A percentile compares a stretch with the other conserved stretches of the same genome.
Evolutionary conservation across 2,329 filamentous ascomycete genomes (phyloP).

Genomic region (Alternaria alternata): DNA sequence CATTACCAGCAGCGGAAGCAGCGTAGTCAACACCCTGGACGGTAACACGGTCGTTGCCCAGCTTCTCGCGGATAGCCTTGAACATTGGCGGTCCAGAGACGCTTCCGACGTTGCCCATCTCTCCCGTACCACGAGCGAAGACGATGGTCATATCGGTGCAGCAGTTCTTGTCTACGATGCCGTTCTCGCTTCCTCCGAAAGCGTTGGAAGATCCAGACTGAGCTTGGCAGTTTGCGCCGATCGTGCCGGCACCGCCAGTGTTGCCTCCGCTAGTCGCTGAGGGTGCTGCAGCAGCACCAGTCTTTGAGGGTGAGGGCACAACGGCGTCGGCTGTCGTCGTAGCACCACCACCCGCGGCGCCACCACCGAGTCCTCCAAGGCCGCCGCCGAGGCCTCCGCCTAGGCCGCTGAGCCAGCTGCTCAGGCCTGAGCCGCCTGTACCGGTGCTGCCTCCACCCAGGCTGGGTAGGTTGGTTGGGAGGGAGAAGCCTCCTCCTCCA

Average conservation of each 20-base stretch:
- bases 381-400: background rate
- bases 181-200: conserved; percentile 47
- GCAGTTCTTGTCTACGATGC: conserved; percentile 49
- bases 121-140: conserved; percentile 55
- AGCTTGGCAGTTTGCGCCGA: conserved; percentile 34
- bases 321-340: background rate
- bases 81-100: conserved; percentile 53
- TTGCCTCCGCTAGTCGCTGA: background rate
- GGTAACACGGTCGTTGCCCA: conserved; percentile 38
- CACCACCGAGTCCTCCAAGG: conserved; percentile 8
- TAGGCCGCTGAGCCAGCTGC: background rate
- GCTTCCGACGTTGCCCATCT: conserved; percentile 54
- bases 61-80: conserved; percentile 35
- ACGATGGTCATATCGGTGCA: conserved; percentile 56
- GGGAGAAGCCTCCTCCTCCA: no score
- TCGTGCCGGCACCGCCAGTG: conserved; percentile 17
- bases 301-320: background rate
- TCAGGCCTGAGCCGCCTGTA: background rate
- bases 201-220: conserved; percentile 29
- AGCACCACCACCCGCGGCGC: background rate
- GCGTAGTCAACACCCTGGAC: conserved; percentile 47
- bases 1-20: conserved; percentile 37
- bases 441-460: conserved; percentile 7
- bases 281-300: background rate
- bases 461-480: background rate